Evolutionary conservation across 208 protist species (phyloP), one percentile per base, ranked within the genome.

Genomic region (Acanthamoeba sp.): DNA sequence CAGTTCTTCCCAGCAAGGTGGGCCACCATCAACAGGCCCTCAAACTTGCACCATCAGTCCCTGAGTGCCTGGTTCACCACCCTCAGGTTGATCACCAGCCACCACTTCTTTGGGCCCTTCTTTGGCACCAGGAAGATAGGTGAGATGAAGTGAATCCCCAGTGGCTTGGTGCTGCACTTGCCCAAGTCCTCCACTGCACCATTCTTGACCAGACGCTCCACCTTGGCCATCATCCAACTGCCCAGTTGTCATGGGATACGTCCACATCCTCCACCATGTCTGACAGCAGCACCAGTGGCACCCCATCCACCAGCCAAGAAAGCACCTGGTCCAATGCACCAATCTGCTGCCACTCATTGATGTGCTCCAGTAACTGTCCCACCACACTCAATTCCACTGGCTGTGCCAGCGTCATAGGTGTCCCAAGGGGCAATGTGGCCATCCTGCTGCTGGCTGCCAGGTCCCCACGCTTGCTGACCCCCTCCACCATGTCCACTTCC

Each of bases 71-170:
- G 6, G 38, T 85, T 85, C 12, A 85, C 24, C 10, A 7, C 5
- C 7, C 76, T 6, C 76, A 50, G 36, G 27, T 85, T 32, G 45
- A 85, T 85, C 16, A 85, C n/a, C 16, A 85, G 36, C 34, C n/a
- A 18, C 76, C 45, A 85, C 6, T 32, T 7, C 76, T 85, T 85
- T 27, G 76, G 76, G 6, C 76, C 76, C 76, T 55, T 85, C 45
- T 85, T 85, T 7, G 76, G 76, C 27, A 85, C 45, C 12, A 9
- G n/a, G 45, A 85, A 85, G 6, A 85, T 29, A 29, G 45, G 76
- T 20, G 40, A 57, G 10, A 40, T 32, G 27, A 45, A 9, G 7
- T 5, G 12, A 27, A 85, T 45, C 34, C n/a, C 36, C 38, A 10
- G 20, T 27, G 45, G 76, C 27, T 29, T 36, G 10, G 48, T 20